Evolutionary conservation across 2,329 filamentous ascomycete species (phyloP).

Genomic region (Talaromyces atroroseus): DNA sequence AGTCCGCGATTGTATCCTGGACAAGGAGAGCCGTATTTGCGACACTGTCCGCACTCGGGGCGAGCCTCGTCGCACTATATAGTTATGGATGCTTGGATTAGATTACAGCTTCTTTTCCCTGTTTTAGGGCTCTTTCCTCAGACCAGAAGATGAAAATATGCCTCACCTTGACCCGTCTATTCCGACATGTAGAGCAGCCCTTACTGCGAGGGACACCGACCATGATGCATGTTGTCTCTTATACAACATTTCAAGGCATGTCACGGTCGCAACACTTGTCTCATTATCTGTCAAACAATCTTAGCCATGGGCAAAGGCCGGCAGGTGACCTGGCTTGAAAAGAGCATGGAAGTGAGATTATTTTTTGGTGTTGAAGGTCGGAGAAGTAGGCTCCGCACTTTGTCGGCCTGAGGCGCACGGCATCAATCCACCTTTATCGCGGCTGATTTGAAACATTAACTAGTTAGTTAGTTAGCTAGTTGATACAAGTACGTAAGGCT

Average conservation of each 20-base stretch:
- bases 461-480: too few species aligned
- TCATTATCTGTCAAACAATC: background rate
- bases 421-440: too few species aligned
- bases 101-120: background rate
- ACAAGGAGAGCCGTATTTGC: slow-evolving; percentile 24
- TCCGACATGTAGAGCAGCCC: slow-evolving; percentile 37
- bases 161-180: slow-evolving; percentile 34
- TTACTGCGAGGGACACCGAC: slow-evolving; percentile 39
- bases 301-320: background rate
- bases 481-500: too few species aligned
- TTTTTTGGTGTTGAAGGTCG: too few species aligned
- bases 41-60: slow-evolving; percentile 28
- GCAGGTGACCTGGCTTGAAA: background rate
- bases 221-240: slow-evolving; percentile 24
- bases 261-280: too few species aligned
- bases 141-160: background rate
- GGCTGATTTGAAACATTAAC: too few species aligned
- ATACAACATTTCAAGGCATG: background rate
- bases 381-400: too few species aligned
- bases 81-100: background rate
- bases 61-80: slow-evolving; percentile 25
- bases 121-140: background rate
- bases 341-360: too few species aligned
- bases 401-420: too few species aligned
- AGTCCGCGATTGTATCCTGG: slow-evolving; percentile 21